Base-by-base conservation (phyloP, 108 stramenopile species). In the Cylindrotheca closterium region DNA sequence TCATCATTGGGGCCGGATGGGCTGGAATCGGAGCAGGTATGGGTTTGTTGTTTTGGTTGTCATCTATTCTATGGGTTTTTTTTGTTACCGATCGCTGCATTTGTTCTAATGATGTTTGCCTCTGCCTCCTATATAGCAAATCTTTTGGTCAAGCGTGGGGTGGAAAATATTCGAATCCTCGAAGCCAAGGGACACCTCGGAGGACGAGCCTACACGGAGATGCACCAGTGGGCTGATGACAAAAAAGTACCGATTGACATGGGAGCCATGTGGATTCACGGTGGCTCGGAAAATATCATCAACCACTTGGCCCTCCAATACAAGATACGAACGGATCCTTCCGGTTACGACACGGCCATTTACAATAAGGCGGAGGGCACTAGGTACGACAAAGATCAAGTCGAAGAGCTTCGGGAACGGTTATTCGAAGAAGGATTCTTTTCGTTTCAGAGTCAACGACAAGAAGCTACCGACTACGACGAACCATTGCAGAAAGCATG, bases 1-100 rank as follows among this genome's bases (percentile, higher is more conserved):
- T 70, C 1, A 59, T 75, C 19, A 60, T 75, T 12, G 74, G 74
- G 4, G 74, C 74, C 29, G 74, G 74, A 23, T 75, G 74, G 74
- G 51, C 63, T 15, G 74, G 74, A 18, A 42, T 75, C 21, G 37
- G 21, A 27, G 74, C 74, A 26, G 74, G 67, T 4, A 51, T 15
- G 37, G n/a, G 7, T 42, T 15, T 15, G 37, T 57, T 24, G 27
- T 47, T 22, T 29, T 75, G 32, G 33, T 68, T 31, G 46, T n/a
- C n/a, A n/a, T n/a, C n/a, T n/a, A n/a, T n/a, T n/a, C n/a, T n/a
- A n/a, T n/a, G n/a, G n/a, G n/a, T n/a, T n/a, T n/a, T n/a, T n/a
- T n/a, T n/a, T n/a, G n/a, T n/a, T n/a, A n/a, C n/a, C n/a, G n/a
- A n/a, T n/a, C n/a, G n/a, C n/a, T n/a, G n/a, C n/a, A n/a, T n/a